Conservation (phyloP, 2,329 filamentous ascomycete species). For the Fonsecaea erecta region DNA sequence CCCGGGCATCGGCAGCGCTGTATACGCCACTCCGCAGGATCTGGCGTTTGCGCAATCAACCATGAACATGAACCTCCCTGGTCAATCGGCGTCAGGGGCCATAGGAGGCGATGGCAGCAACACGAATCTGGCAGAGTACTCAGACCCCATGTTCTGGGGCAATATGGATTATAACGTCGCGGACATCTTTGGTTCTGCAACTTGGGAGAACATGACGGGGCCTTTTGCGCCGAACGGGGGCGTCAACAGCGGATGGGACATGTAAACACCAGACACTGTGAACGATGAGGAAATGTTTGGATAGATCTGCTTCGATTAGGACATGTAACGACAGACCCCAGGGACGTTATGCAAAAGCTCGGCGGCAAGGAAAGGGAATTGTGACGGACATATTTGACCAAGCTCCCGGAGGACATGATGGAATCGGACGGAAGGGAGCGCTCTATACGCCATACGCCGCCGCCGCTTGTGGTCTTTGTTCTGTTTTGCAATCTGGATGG, state of each 20-base stretch:
- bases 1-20: constrained; percentile 27
- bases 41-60: constrained; percentile 35
- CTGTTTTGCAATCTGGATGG: background rate
- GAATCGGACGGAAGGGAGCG: background rate
- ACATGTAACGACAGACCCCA: background rate
- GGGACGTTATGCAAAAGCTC: background rate
- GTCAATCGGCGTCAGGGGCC: constrained; percentile 1
- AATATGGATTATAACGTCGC: constrained; percentile 38
- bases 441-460: background rate
- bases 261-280: constrained; percentile 14
- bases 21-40: constrained; percentile 36
- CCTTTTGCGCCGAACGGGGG: constrained; percentile 30
- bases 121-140: constrained; percentile 32
- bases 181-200: constrained; percentile 37
- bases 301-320: background rate
- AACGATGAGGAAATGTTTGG: background rate
- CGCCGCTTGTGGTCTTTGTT: background rate
- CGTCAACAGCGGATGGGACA: constrained; percentile 29
- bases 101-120: constrained; percentile 11
- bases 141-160: constrained; percentile 37
- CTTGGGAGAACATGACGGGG: constrained; percentile 39
- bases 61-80: constrained; percentile 32
- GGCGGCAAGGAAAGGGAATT: background rate
- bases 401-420: background rate
- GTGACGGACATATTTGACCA: background rate